These are phyloP conservation scores for Phlebopus sp. DNA, from an alignment of 1,284 basidiomycete genomes.

Conservation along the genomic window DNA sequence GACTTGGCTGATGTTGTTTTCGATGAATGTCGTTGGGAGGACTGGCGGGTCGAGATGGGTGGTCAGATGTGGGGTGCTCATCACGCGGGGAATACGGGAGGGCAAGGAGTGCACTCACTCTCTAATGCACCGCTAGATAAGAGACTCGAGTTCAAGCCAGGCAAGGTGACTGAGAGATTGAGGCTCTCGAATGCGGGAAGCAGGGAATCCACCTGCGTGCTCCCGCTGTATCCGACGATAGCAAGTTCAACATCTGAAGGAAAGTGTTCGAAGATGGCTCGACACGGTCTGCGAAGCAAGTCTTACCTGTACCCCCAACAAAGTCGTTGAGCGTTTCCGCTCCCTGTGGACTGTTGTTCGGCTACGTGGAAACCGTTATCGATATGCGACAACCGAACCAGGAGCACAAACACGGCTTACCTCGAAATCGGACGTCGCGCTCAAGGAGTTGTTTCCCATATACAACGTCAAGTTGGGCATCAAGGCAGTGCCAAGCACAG, in stretches of 20 bases:
- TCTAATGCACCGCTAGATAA: constrained; percentile 55
- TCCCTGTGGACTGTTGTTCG: constrained; percentile 63
- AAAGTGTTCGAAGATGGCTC: not conserved
- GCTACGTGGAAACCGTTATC: constrained; percentile 33
- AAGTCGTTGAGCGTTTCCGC: constrained; percentile 68
- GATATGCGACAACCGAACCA: not conserved
- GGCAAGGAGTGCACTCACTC: constrained; percentile 35
- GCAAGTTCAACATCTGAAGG: constrained; percentile 47
- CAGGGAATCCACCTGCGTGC: constrained; percentile 61
- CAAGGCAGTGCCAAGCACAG: constrained; percentile 54
- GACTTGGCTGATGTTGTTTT: constrained; percentile 66
- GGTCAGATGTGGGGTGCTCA: too few relatives aligned
- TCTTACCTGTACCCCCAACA: constrained; percentile 53
- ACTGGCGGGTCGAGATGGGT: too few relatives aligned
- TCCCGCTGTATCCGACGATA: constrained; percentile 59
- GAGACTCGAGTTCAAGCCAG: constrained; percentile 59
- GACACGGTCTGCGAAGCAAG: constrained; percentile 10
- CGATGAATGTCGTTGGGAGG: constrained; percentile 61
- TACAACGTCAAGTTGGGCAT: constrained; percentile 57
- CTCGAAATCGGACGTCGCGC: constrained; percentile 48
- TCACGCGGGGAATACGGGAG: constrained; percentile 6
- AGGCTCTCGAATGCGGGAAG: constrained; percentile 62
- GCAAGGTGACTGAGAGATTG: constrained; percentile 57
- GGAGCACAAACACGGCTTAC: constrained; percentile 27
- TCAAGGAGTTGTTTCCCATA: constrained; percentile 57